Base-by-base conservation (phyloP, 768 basidiomycete species). In the Psilocybe cubensis region DNA sequence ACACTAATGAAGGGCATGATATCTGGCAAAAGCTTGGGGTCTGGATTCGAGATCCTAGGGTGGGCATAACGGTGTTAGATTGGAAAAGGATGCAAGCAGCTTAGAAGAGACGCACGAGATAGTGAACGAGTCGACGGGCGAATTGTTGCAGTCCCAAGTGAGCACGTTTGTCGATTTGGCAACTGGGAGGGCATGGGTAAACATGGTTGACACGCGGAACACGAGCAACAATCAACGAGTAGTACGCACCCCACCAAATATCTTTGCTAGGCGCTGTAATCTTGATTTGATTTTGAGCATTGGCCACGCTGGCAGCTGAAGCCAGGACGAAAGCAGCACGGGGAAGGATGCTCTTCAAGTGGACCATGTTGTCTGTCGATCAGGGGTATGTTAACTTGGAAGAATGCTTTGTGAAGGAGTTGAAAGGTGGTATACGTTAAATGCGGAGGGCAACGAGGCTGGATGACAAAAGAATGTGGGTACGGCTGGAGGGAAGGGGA, bases 241-340 rank as follows among this genome's bases (percentile, higher is more conserved):
- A 6, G 0, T 12, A 78, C 83, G 48, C 57, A 88, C 87, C 82
- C 87, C 87, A 88, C 86, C 86, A 88, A 7, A 72, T 65, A 61
- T 71, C 50, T 1, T 75, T 66, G 28, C 75, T 72, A 2, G 87
- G 87, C 40, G 68, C 63, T 43, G 76, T 70, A 73, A 88, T 72
- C 38, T 63, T 28, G 55, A 85, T 71, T 59, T n/a, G n/a, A n/a
- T n/a, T n/a, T n/a, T 77, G 70, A 7, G 80, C 80, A n/a, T 54
- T 54, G 59, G 71, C 67, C 40, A 72, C 58, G 35, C 52, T 52
- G 17, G 57, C 76, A 40, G 74, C 69, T 57, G 63, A 82, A 63
- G 60, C 64, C 29, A 81, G 73, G 52, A 76, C 72, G 57, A 76
- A 57, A 29, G 55, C 57, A 44, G 69, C 62, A 7, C 41, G 52